Conservation (phyloP, 495 filamentous ascomycete species). For the Penicillium odoratum region DNA sequence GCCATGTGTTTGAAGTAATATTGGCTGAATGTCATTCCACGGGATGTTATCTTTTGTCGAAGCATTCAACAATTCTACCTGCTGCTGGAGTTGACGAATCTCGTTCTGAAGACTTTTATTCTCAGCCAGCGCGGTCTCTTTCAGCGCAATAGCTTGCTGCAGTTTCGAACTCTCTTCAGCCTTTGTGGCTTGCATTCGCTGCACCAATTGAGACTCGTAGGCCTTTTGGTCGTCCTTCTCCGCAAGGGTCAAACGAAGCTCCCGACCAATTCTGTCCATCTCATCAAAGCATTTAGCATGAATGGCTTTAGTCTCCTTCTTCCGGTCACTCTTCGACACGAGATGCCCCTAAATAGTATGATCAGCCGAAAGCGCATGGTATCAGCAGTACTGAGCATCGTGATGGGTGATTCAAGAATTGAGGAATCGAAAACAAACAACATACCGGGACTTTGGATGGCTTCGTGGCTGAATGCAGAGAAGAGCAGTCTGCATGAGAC, state of each 20-base stretch:
- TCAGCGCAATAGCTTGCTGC: constrained; percentile 1
- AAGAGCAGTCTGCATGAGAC: not conserved
- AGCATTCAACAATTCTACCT: constrained; percentile 17
- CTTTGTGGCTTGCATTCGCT: not conserved
- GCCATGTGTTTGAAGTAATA: constrained; percentile 14
- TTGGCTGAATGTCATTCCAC: constrained; percentile 19
- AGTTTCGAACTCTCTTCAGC: not conserved
- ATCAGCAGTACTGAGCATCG: not conserved
- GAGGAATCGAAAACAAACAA: not conserved
- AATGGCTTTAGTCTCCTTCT: not conserved
- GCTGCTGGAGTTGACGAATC: constrained; percentile 12
- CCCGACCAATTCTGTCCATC: not conserved
- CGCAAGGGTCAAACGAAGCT: not conserved
- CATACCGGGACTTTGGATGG: not conserved
- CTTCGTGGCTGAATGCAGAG: not conserved
- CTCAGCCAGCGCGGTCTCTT: constrained; percentile 6
- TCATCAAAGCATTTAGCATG: not conserved
- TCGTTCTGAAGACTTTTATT: constrained; percentile 7
- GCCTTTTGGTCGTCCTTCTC: not conserved
- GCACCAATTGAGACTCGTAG: not conserved
- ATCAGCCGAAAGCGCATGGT: not conserved
- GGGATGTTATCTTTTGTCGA: constrained; percentile 13
- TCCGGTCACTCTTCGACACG: not conserved
- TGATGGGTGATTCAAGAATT: not conserved
- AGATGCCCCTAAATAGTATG: not conserved